Percentiles rank a stretch among this genome's conserved stretches.
These are phyloP conservation scores for Grammothele lineata DNA, from an alignment of 768 basidiomycete species.

Conservation along the genomic window DNA sequence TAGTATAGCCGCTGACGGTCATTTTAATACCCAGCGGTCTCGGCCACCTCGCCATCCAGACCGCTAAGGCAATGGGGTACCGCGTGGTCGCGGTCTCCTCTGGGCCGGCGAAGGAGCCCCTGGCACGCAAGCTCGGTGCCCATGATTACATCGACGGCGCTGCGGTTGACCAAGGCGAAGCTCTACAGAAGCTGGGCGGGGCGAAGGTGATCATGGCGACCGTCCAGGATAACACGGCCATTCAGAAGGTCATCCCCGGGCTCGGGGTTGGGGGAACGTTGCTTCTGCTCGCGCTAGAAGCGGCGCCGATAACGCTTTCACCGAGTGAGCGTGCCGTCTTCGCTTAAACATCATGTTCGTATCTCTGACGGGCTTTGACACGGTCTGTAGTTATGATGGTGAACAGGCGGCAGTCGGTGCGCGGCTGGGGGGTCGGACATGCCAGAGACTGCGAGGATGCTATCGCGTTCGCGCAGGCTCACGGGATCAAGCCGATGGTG, in stretches of 20 bases:
- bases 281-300: constrained; percentile 16
- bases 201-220: constrained; percentile 35
- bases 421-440: constrained; percentile 20
- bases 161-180: constrained; percentile 25
- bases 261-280: constrained; percentile 21
- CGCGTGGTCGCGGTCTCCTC: constrained; percentile 32
- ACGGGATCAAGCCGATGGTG: constrained; percentile 20
- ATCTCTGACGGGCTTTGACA: not conserved
- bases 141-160: constrained; percentile 32
- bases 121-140: constrained; percentile 35
- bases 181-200: constrained; percentile 33
- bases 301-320: constrained; percentile 13
- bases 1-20: too few relatives aligned
- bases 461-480: constrained; percentile 14
- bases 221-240: constrained; percentile 22
- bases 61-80: constrained; percentile 33
- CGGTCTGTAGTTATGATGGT: constrained; percentile 12
- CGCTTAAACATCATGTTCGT: not conserved
- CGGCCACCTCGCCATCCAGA: constrained; percentile 34
- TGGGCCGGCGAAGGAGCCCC: constrained; percentile 25
- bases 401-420: constrained; percentile 20
- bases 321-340: constrained; percentile 19
- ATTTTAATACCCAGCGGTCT: constrained; percentile 16
- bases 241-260: constrained; percentile 16
- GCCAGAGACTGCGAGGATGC: constrained; percentile 20